These are phyloP conservation scores for Fusarium clavum DNA, from an alignment of 2,329 filamentous ascomycete species.

Conservation along the genomic window DNA sequence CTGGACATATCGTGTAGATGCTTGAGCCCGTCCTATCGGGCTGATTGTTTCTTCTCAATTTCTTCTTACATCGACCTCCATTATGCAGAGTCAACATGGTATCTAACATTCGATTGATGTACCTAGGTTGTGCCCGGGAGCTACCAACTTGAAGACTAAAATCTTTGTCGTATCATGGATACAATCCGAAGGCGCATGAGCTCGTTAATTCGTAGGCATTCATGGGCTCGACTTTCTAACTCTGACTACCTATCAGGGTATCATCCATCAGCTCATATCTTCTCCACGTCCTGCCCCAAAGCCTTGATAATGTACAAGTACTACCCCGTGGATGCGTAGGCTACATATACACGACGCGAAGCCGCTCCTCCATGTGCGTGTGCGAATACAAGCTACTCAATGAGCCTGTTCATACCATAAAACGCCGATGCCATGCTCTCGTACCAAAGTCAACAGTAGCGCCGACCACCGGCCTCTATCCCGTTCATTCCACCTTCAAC, in stretches of 20 bases:
- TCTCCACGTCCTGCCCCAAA: constrained; percentile 8
- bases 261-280: constrained; percentile 11
- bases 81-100: too few relatives aligned
- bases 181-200: not conserved
- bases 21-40: not conserved
- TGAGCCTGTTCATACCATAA: constrained; percentile 38
- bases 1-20: not conserved
- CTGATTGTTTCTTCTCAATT: not conserved
- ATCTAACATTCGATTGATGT: not conserved
- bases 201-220: constrained; percentile 7
- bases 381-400: constrained; percentile 24
- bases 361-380: constrained; percentile 36
- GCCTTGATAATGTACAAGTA: constrained; percentile 43
- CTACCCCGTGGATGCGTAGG: constrained; percentile 32
- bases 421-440: constrained; percentile 52
- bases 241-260: constrained; percentile 30
- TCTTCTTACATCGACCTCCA: not conserved
- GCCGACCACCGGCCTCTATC: constrained; percentile 16
- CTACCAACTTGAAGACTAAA: not conserved
- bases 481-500: constrained; percentile 10
- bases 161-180: not conserved
- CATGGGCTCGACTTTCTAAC: constrained; percentile 13
- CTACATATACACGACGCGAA: constrained; percentile 44
- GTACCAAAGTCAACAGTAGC: constrained; percentile 42
- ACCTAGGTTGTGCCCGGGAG: not conserved